Base-by-base conservation (phyloP, 2,329 filamentous ascomycete species). In the Fusarium chaquense region DNA sequence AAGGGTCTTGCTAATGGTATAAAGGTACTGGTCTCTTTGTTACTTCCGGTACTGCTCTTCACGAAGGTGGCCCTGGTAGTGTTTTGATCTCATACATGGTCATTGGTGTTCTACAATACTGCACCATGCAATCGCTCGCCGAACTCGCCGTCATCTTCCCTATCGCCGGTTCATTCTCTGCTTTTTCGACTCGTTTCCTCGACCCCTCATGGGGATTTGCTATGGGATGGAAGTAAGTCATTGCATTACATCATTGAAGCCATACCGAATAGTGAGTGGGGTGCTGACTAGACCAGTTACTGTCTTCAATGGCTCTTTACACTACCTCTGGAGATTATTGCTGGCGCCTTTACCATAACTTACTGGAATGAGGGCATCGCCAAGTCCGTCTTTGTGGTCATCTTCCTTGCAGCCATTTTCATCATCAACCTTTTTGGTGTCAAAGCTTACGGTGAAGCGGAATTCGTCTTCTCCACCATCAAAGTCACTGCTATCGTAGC, bases 141-240 rank as follows among this genome's bases (percentile, higher is more conserved):
- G 95, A 98, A 80, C 88, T 98, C 79, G 93, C 94, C 24, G 94
- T 98, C 13, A 81, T 94, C 10, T 98, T 96, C 73, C 95, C 95
- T 2, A 91, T 98, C 22, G 92, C 94, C 13, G 95, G 95, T 57
- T 97, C 94, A 5, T 98, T 98, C 78, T 93, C 93, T 2, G 91
- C 93, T 12, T 98, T 94, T 80, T 97, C 94, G 10, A 97, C 93
- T n/a, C 89, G 95, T 11, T 98, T 98, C 75, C 81, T 98, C 6
- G 94, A 98, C 76, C 95, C 94, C 1, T 94, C 94, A 0, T 97
- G 93, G 93, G 94, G 94, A 0, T 97, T 97, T 76, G 92, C 93
- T 32, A 97, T 97, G 93, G 94, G 93, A 11, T 97, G 93, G 93
- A 97, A 97, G 86, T 92, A 79, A 79, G 88, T 85, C 9, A 20